A percentile compares a stretch with the other conserved stretches of the same genome.
These are phyloP conservation scores for Pseudoperonospora humuli DNA, from an alignment of 352 stramenopile species.

Conservation along the genomic window DNA sequence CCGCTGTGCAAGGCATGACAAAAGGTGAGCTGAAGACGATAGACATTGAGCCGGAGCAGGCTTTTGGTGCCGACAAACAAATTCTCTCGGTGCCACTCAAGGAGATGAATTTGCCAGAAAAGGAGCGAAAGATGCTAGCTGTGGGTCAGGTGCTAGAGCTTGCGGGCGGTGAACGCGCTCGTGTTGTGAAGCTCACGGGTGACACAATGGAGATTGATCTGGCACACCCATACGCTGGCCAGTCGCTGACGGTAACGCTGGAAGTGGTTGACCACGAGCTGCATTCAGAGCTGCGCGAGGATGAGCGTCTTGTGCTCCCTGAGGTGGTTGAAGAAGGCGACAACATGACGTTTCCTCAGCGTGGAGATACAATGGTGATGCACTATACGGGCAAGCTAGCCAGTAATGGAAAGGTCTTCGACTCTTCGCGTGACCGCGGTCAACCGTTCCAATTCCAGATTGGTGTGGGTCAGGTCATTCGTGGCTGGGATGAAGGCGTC, in stretches of 20 bases:
- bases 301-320: constrained; percentile 64
- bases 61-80: constrained; percentile 59
- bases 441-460: constrained; percentile 80
- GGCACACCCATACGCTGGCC: constrained; percentile 63
- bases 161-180: constrained; percentile 46
- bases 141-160: constrained; percentile 58
- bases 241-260: constrained; percentile 70
- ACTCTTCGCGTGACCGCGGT: constrained; percentile 65
- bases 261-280: constrained; percentile 57
- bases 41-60: constrained; percentile 51
- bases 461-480: constrained; percentile 86
- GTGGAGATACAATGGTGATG: constrained; percentile 75
- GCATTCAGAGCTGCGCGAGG: constrained; percentile 30
- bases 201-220: constrained; percentile 72
- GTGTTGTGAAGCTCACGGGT: constrained; percentile 58
- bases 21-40: constrained; percentile 60
- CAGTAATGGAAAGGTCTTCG: constrained; percentile 55
- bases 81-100: constrained; percentile 57
- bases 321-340: constrained; percentile 60
- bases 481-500: constrained; percentile 93
- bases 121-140: constrained; percentile 59
- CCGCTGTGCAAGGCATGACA: constrained; percentile 53
- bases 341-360: constrained; percentile 49
- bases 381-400: constrained; percentile 79
- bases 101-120: constrained; percentile 62